A percentile compares a stretch with the other conserved stretches of the same genome.
These are phyloP conservation scores for Paramecium biaurelia DNA, from an alignment of 73 alveolate genomes.

Conservation along the genomic window DNA sequence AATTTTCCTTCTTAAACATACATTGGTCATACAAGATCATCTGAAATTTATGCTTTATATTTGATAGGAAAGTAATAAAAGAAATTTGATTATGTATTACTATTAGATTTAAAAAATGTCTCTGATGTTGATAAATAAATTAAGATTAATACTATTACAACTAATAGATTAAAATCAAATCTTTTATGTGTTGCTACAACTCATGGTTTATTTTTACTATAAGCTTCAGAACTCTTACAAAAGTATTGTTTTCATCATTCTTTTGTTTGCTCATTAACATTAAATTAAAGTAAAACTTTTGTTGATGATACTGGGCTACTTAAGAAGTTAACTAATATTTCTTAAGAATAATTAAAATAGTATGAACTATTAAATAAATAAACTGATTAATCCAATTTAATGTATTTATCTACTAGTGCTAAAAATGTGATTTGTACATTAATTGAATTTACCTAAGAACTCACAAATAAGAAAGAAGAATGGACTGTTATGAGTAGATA, in stretches of 20 bases:
- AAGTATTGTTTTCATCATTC: not conserved
- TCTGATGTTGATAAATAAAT: not conserved
- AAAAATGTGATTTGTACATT: not conserved
- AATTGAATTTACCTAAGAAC: conserved; percentile 15
- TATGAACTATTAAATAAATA: not conserved
- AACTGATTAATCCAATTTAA: not conserved
- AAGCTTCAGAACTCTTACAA: not conserved
- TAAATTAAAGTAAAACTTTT: conserved; percentile 6
- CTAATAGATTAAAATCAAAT: not conserved
- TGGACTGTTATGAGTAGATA: conserved; percentile 36
- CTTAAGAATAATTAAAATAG: not conserved
- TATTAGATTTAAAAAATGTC: conserved; percentile 3
- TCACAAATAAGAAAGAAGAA: conserved; percentile 25
- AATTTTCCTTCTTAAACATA: conserved; percentile 40
- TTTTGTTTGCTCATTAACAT: conserved; percentile 1
- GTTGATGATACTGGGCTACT: conserved; percentile 10
- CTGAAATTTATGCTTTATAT: conserved; percentile 4
- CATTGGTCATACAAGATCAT: conserved; percentile 11
- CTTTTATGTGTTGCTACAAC: not conserved
- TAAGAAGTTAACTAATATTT: not conserved
- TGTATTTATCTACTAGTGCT: not conserved
- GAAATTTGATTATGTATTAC: conserved; percentile 5
- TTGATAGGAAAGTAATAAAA: not conserved
- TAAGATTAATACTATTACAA: not conserved
- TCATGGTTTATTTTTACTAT: not conserved